A percentile compares a stretch with the other conserved stretches of the same genome.
phyloP scores from a whole-genome alignment of 805 yeast species.

The Ogataea zsoltii region DNA sequence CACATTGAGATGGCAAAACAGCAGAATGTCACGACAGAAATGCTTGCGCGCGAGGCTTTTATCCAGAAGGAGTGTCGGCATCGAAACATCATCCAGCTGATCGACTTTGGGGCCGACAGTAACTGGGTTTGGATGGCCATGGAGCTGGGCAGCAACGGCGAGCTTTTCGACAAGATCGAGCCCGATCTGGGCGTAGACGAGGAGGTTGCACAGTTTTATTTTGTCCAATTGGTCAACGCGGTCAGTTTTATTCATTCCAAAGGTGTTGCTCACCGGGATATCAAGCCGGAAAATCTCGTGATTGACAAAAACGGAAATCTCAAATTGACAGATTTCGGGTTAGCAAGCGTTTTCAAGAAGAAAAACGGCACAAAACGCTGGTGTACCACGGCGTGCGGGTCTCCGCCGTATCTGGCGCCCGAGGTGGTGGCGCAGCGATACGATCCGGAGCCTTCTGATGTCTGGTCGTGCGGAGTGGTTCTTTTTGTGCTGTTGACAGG shows the following conservation, averaged over 20 bases:
- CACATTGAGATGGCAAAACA: conserved; percentile 38
- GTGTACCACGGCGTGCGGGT: conserved; percentile 61
- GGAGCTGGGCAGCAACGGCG: conserved; percentile 76
- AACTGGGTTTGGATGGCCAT: conserved; percentile 65
- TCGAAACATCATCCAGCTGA: conserved; percentile 57
- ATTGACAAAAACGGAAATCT: conserved; percentile 64
- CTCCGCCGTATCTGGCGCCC: conserved; percentile 81
- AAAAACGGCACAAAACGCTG: conserved; percentile 46
- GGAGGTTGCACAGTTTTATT: conserved; percentile 67
- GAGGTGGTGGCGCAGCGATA: conserved; percentile 55
- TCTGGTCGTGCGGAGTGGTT: conserved; percentile 72
- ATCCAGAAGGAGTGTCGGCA: conserved; percentile 64
- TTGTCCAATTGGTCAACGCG: conserved; percentile 63
- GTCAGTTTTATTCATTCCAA: conserved; percentile 57
- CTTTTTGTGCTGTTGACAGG: conserved; percentile 64
- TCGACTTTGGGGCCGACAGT: conserved; percentile 53
- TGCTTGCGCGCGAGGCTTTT: conserved; percentile 52
- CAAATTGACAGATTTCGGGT: conserved; percentile 76
- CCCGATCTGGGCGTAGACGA: conserved; percentile 71
- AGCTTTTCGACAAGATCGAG: conserved; percentile 74
- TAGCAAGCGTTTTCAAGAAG: conserved; percentile 61
- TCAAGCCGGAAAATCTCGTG: conserved; percentile 69
- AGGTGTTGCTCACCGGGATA: conserved; percentile 69
- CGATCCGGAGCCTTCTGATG: conserved; percentile 57
- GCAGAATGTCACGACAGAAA: conserved; percentile 32